Base-by-base conservation (phyloP, 2,329 filamentous ascomycete genomes). In the Cytospora paraplurivora region DNA sequence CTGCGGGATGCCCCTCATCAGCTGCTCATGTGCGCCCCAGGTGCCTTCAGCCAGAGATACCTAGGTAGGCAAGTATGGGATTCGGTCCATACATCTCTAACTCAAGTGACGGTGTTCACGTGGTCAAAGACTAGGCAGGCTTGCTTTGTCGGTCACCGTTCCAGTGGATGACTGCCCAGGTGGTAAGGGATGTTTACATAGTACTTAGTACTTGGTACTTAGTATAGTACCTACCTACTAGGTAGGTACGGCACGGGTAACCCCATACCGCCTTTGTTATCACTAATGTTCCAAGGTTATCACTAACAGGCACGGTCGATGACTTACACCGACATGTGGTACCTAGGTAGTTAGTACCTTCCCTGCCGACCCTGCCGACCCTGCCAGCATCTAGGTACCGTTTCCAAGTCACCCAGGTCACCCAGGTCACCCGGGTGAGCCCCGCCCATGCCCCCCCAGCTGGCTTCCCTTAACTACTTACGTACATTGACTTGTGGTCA, bases 91-190 rank as follows among this genome's bases (percentile, higher is more conserved):
- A 10, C 1, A 19, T 21, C n/a, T 19, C 32, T 55, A 13, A 19
- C 19, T 47, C 59, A 35, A 32, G 21, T 61, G 59, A 61, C 51
- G 10, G 13, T 55, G 59, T 61, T 55, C 59, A 61, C 51, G 59
- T 61, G 59, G 56, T 19, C 44, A 19, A 19, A 47, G 7, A 4
- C 44, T 47, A 10, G 8, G 15, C 13, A 15, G 15, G 38, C 38
- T n/a, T 47, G 41, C n/a, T 47, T 47, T 47, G 44, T 47, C 44
- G 44, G 44, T 19, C n/a, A 44, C 44, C 27, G 27, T 27, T 27
- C 27, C 27, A 4, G 27, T 27, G 27, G 27, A 27, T 27, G 27
- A 27, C 27, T 27, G 27, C 27, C 27, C 27, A 27, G 27, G 27
- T 27, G 27, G 27, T 27, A 27, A 27, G 27, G 27, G 27, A 27